Conservation (phyloP, 2,329 filamentous ascomycete species). For the Trichoderma citrinoviride region DNA sequence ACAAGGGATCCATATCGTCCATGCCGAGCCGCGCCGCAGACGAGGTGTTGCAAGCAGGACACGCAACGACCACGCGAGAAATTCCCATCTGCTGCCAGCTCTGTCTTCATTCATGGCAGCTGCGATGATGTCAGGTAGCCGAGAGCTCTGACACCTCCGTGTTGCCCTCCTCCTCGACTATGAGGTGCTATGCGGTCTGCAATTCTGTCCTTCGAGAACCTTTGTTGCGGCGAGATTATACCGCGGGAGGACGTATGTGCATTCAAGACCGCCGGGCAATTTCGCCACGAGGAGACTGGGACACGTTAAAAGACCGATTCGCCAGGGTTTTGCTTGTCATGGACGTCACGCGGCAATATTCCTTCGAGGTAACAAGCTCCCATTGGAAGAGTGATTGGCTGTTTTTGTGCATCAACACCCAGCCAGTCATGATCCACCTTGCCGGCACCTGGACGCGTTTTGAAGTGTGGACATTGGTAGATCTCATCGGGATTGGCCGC, state of each 20-base stretch:
- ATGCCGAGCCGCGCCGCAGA: not conserved
- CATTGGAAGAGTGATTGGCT: conserved; percentile 8
- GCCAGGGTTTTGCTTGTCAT: not conserved
- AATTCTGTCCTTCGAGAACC: not conserved
- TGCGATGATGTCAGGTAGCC: not conserved
- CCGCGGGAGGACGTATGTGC: not conserved
- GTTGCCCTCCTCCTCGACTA: not conserved
- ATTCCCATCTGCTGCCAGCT: not conserved
- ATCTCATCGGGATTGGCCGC: conserved; percentile 20
- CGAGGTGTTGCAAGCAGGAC: not conserved
- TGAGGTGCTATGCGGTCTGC: not conserved
- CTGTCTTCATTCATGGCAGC: not conserved
- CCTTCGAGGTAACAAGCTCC: not conserved
- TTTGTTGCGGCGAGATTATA: not conserved
- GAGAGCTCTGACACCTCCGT: not conserved
- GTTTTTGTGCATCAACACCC: not conserved
- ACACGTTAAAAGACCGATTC: not conserved
- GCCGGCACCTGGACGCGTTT: conserved; percentile 9
- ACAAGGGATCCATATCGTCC: not conserved
- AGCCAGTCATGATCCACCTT: conserved; percentile 18
- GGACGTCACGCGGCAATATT: conserved; percentile 16
- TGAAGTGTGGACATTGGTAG: conserved; percentile 3
- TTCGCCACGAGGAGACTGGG: not conserved
- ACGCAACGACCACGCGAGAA: not conserved
- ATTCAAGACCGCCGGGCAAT: not conserved